phyloP scores from a whole-genome alignment of 1,284 basidiomycete genomes.

The Malassezia yamatoensis region DNA sequence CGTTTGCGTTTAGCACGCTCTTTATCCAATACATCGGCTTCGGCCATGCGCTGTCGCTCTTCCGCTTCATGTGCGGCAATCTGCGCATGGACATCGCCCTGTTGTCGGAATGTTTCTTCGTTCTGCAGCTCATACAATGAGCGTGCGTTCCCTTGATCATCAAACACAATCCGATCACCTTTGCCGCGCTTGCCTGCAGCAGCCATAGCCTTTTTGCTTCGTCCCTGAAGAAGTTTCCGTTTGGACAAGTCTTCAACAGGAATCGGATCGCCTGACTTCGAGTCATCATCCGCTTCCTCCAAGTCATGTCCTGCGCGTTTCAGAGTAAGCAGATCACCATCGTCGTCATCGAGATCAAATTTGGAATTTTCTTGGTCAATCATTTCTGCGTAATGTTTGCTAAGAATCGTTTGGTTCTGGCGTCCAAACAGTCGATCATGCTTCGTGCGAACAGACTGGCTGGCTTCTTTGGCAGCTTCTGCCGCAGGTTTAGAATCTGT shows the following conservation, averaged over 20 bases:
- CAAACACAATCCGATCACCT: slow-evolving; percentile 68
- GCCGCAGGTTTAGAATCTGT: background rate
- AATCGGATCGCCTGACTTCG: slow-evolving; percentile 4
- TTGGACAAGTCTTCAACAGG: slow-evolving; percentile 52
- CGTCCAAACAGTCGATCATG: slow-evolving; percentile 97
- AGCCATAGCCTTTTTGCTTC: slow-evolving; percentile 69
- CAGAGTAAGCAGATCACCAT: slow-evolving; percentile 83
- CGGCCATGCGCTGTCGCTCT: slow-evolving; percentile 74
- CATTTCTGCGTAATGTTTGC: slow-evolving; percentile 80
- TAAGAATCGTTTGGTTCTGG: slow-evolving; percentile 86
- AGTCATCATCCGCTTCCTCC: slow-evolving; percentile 21
- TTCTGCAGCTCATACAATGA: slow-evolving; percentile 60
- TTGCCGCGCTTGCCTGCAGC: slow-evolving; percentile 71
- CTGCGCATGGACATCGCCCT: slow-evolving; percentile 65
- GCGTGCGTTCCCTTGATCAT: slow-evolving; percentile 55
- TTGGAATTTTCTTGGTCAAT: slow-evolving; percentile 52
- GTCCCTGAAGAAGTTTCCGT: slow-evolving; percentile 61
- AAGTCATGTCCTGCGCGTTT: slow-evolving; percentile 80
- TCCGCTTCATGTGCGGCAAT: slow-evolving; percentile 60
- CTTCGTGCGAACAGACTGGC: slow-evolving; percentile 57
- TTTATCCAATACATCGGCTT: slow-evolving; percentile 54
- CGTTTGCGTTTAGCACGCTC: slow-evolving; percentile 38
- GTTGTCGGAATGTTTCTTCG: slow-evolving; percentile 60
- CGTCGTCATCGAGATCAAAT: slow-evolving; percentile 37
- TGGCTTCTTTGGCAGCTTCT: background rate